Base-by-base conservation (phyloP, 805 yeast species). In the Torulaspora delbrueckii region DNA sequence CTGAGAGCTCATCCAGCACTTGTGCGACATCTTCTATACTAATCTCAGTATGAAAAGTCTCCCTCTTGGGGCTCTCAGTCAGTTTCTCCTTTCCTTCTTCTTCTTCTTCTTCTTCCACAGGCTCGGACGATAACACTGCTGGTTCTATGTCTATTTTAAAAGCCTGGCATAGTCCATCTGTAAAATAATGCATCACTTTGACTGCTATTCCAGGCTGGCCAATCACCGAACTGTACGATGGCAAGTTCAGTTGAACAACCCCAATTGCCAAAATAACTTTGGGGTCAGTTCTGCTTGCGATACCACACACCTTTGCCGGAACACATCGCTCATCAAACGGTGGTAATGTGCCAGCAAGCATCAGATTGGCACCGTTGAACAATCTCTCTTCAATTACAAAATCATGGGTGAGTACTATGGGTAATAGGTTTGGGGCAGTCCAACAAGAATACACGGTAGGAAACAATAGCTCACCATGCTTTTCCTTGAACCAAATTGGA, bases 181-280 rank as follows among this genome's bases (percentile, higher is more conserved):
- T 83, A 13, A 76, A 62, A 26, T 73, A 74, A 55, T 88, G 96
- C n/a, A 79, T 55, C 4, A 88, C 69, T 39, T 76, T 73, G 0
- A 90, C 95, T 0, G 93, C 96, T 25, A 84, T 78, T 9, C 98
- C 99, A 12, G 74, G 73, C 12, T 75, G 70, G 0, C 88, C 89
- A n/a, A 74, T 65, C 1, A 78, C 84, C 2, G 70, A 58, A 33
- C 67, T 64, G 40, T 70, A 65, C 2, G 66, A 62, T 2, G 67
- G 61, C 52, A 86, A 52, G 54, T 82, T 74, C 53, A 75, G 47
- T 49, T 85, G 78, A 8, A 73, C 61, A 3, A 58, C 60, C 2
- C 96, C 96, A 23, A 90, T 76, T 0, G 95, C 96, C 58, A 77
- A 72, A 0, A 81, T 73, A 8, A 83, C 82, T 1, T 74, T 62